phyloP scores from a whole-genome alignment of 768 basidiomycete species.

The Tephrocybe rancida region DNA sequence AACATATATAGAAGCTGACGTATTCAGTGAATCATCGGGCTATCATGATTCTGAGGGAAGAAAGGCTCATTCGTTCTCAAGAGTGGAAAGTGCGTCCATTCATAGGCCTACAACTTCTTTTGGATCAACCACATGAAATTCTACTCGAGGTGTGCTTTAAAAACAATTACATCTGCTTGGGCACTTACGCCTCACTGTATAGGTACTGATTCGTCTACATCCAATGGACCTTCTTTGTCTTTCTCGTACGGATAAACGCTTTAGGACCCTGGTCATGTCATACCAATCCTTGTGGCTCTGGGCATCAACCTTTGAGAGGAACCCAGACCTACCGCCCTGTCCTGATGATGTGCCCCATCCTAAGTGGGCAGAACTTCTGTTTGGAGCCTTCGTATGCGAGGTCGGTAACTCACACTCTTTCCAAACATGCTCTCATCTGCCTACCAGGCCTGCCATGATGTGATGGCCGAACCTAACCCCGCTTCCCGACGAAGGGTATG shows the following conservation, averaged over 20 bases:
- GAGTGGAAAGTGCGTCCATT: not conserved
- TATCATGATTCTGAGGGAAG: not conserved
- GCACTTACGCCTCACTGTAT: not conserved
- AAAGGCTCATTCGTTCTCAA: not conserved
- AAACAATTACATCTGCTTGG: too few relatives aligned
- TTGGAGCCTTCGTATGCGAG: not conserved
- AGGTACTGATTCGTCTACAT: not conserved
- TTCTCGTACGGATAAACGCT: not conserved
- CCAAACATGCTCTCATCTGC: not conserved
- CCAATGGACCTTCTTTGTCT: not conserved
- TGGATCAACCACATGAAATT: not conserved
- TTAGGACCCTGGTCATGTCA: not conserved
- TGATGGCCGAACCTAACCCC: not conserved
- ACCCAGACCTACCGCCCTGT: not conserved
- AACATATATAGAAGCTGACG: not conserved
- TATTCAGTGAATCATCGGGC: not conserved
- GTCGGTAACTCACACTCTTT: not conserved
- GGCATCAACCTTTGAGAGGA: not conserved
- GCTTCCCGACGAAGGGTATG: not conserved
- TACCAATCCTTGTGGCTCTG: not conserved
- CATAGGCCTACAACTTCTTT: not conserved
- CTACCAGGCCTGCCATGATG: not conserved
- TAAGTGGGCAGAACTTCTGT: slow-evolving; percentile 3
- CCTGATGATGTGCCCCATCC: slow-evolving; percentile 1
- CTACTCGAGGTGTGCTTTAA: not conserved